Evolutionary conservation across 2,329 filamentous ascomycete species (phyloP).

Genomic region (Tolypocladium nubicola): DNA sequence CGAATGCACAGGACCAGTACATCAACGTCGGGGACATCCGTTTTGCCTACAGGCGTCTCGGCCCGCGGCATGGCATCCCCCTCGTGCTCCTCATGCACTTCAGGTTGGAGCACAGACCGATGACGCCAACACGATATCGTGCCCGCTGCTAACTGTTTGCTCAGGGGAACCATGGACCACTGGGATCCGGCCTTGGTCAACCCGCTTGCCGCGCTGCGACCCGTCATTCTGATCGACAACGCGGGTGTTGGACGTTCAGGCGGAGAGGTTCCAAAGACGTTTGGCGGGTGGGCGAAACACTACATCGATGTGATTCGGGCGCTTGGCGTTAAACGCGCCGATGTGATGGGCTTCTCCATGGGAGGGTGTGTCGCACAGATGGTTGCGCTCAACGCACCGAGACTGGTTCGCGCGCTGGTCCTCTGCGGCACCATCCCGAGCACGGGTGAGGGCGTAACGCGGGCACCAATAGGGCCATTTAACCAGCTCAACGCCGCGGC

Average conservation of each 20-base stretch:
- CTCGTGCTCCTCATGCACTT: conserved; percentile 21
- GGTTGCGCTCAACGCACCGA: conserved; percentile 27
- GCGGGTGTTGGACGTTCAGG: conserved; percentile 33
- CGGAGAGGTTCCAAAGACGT: conserved; percentile 26
- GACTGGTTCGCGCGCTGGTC: conserved; percentile 27
- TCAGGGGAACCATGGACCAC: conserved; percentile 26
- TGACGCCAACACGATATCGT: background rate
- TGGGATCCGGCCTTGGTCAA: conserved; percentile 35
- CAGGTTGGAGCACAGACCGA: conserved; percentile 11
- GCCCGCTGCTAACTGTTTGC: background rate
- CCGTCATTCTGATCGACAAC: conserved; percentile 36
- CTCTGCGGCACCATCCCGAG: conserved; percentile 33
- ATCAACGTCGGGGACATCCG: conserved; percentile 18
- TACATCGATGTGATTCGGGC: conserved; percentile 23
- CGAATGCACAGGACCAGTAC: conserved; percentile 16
- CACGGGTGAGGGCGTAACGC: conserved; percentile 20
- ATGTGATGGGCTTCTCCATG: conserved; percentile 40
- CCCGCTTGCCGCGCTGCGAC: conserved; percentile 26
- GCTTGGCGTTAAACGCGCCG: conserved; percentile 26
- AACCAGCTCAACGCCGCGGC: conserved; percentile 18
- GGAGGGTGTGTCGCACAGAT: conserved; percentile 35
- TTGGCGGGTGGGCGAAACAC: conserved; percentile 18
- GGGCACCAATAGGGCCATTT: conserved; percentile 19
- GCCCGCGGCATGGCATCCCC: conserved; percentile 16
- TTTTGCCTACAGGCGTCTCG: conserved; percentile 22